A percentile compares a stretch with the other conserved stretches of the same genome.
These are phyloP conservation scores for Tolypocladium nubicola DNA, from an alignment of 2,329 filamentous ascomycete genomes.

Conservation along the genomic window DNA sequence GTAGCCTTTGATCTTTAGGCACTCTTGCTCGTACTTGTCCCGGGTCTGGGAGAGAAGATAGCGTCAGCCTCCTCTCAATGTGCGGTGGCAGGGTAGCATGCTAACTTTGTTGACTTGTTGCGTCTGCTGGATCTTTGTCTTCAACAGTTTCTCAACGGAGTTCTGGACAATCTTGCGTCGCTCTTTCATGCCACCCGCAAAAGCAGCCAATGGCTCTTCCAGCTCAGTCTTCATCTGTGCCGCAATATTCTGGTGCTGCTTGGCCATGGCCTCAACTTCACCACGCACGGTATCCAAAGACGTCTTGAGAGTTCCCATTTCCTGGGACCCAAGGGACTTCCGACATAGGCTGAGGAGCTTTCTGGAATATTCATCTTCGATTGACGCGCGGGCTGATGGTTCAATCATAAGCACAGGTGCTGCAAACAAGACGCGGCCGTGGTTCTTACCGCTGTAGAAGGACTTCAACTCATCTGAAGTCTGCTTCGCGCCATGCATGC, in stretches of 20 bases:
- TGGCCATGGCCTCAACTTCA: conserved; percentile 88
- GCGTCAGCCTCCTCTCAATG: not conserved
- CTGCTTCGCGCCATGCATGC: conserved; percentile 89
- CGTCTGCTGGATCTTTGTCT: conserved; percentile 87
- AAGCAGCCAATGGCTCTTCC: conserved; percentile 85
- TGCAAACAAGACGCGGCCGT: not conserved
- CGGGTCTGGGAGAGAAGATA: conserved; percentile 46
- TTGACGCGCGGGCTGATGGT: conserved; percentile 64
- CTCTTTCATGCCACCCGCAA: conserved; percentile 92
- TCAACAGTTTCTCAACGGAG: conserved; percentile 88
- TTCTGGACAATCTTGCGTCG: conserved; percentile 91
- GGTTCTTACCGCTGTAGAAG: conserved; percentile 67
- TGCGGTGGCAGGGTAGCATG: not conserved
- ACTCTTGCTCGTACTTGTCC: conserved; percentile 95
- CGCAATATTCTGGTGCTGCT: conserved; percentile 83
- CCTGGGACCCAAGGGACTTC: conserved; percentile 81
- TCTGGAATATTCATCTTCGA: conserved; percentile 92
- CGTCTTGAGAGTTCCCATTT: conserved; percentile 69
- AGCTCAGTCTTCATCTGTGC: conserved; percentile 92
- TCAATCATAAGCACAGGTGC: not conserved
- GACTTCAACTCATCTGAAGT: conserved; percentile 88
- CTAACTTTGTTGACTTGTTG: conserved; percentile 79
- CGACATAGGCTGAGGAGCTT: conserved; percentile 79
- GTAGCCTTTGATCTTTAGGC: conserved; percentile 96
- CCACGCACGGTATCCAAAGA: conserved; percentile 82